Conservation (phyloP, 768 basidiomycete genomes). For the Phlegmacium glaucopus region DNA sequence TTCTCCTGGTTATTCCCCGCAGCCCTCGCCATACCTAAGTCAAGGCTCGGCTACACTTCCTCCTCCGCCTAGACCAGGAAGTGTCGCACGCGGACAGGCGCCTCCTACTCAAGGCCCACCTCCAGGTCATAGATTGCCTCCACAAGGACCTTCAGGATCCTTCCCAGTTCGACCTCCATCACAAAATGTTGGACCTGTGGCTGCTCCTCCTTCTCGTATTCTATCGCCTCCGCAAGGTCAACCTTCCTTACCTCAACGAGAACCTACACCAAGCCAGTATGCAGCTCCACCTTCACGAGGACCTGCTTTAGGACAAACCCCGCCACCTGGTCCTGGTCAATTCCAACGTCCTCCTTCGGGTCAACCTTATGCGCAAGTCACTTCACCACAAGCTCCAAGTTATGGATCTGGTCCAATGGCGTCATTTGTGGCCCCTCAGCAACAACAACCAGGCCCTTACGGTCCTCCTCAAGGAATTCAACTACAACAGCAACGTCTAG, state of each 20-base stretch:
- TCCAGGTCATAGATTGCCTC: constrained; percentile 31
- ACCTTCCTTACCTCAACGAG: constrained; percentile 28
- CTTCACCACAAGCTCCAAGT: constrained; percentile 35
- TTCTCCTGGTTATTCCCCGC: constrained; percentile 42
- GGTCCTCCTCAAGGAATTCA: constrained; percentile 38
- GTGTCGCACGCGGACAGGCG: constrained; percentile 49
- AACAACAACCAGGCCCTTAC: constrained; percentile 37
- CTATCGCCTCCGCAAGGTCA: constrained; percentile 43
- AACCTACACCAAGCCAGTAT: constrained; percentile 49
- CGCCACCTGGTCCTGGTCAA: constrained; percentile 37
- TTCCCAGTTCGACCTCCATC: constrained; percentile 23
- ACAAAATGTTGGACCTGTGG: constrained; percentile 8
- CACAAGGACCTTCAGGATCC: constrained; percentile 21
- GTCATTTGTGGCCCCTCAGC: constrained; percentile 21
- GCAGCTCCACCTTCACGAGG: constrained; percentile 41
- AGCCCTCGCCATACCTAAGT: constrained; percentile 43
- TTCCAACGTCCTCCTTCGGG: constrained; percentile 35
- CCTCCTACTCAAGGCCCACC: constrained; percentile 32
- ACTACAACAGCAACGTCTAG: constrained; percentile 19
- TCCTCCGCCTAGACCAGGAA: constrained; percentile 63
- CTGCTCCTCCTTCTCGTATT: constrained; percentile 35
- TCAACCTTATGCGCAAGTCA: neutral
- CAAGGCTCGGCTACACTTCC: constrained; percentile 49
- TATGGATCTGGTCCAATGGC: constrained; percentile 17
- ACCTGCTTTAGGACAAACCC: constrained; percentile 38